Evolutionary conservation across 176 grass and related monocot genomes (phyloP), one percentile per base, ranked within the genome.

Genomic region (Oryza meridionalis): DNA sequence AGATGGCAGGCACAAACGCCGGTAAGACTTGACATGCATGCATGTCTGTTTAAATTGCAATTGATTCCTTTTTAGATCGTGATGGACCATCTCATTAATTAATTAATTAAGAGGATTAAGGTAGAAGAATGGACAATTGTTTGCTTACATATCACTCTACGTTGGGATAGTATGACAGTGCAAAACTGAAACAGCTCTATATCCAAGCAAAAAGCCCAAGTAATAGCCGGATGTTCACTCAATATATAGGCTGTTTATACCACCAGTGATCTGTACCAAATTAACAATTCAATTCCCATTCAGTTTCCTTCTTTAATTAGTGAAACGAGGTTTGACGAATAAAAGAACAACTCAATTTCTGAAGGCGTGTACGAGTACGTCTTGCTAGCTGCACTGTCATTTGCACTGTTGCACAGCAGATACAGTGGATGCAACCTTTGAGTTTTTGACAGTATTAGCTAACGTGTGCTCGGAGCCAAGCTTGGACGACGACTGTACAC

Each of bases 21-120:
- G n/a, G n/a, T 43, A 73, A 38, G 62, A 16, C 15, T 13, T 24
- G 19, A 14, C 15, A 77, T 75, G 70, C 45, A 80, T 74, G 61
- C 43, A 78, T 32, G 15, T 29, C 32, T 15, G 22, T 67, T 16
- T 46, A 19, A 43, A 2, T 12, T 65, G 76, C 46, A 44, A n/a
- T 21, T 58, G 11, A 58, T 21, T 58, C 19, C 19, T 9, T 58
- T 58, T 58, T 58, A 58, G 53, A 58, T 58, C 7, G 53, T 58
- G 49, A 51, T 55, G 17, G 15, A 3, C 8, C 51, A 55, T 19
- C 50, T 55, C 51, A 14, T 50, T 31, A 31, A 31, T 31, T 50
- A 50, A 14, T 50, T 31, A 31, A 31, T 31, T 50, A 50, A 50
- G 47, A 15, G 47, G 47, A 16, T 4, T 55, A 55, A 55, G 17